phyloP scores from a whole-genome alignment of 805 yeast genomes.

The Trichomonascus vanleenenianus region DNA sequence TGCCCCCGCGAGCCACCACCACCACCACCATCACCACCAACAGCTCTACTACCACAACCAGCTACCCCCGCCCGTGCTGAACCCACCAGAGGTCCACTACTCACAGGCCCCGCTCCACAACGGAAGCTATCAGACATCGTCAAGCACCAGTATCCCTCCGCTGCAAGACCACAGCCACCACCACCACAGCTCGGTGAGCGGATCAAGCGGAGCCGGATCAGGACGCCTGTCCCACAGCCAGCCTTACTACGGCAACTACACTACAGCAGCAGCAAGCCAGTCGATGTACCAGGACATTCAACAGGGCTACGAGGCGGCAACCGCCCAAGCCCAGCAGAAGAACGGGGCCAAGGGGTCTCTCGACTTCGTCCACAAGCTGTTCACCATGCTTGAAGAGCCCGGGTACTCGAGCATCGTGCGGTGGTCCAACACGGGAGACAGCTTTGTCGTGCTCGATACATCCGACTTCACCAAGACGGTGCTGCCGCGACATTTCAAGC shows the following conservation, averaged over 20 bases:
- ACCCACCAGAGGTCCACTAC: too few species aligned
- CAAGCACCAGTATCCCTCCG: background rate
- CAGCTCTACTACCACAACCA: background rate
- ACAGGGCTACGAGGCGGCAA: too few species aligned
- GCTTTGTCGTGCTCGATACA: slow-evolving; percentile 75
- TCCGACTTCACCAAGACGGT: slow-evolving; percentile 84
- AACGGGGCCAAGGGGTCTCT: slow-evolving; percentile 6
- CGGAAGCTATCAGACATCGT: background rate
- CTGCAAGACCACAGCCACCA: background rate
- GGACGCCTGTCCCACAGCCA: background rate
- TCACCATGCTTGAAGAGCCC: slow-evolving; percentile 78
- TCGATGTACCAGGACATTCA: slow-evolving; percentile 4
- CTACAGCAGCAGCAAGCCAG: too few species aligned
- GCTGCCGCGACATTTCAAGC: slow-evolving; percentile 89
- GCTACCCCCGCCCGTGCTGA: too few species aligned
- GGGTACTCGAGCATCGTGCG: slow-evolving; percentile 67
- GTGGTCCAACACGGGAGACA: slow-evolving; percentile 82
- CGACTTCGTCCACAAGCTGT: slow-evolving; percentile 29
- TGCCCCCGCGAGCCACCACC: too few species aligned
- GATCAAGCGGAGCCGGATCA: background rate
- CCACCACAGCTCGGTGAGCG: slow-evolving; percentile 1
- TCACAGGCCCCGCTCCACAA: too few species aligned
- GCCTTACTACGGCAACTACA: too few species aligned
- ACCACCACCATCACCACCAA: background rate
- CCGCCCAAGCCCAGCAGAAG: too few species aligned